These are phyloP conservation scores for Linum usitatissimum DNA, from an alignment of 345 rosid species.

Conservation along the genomic window DNA sequence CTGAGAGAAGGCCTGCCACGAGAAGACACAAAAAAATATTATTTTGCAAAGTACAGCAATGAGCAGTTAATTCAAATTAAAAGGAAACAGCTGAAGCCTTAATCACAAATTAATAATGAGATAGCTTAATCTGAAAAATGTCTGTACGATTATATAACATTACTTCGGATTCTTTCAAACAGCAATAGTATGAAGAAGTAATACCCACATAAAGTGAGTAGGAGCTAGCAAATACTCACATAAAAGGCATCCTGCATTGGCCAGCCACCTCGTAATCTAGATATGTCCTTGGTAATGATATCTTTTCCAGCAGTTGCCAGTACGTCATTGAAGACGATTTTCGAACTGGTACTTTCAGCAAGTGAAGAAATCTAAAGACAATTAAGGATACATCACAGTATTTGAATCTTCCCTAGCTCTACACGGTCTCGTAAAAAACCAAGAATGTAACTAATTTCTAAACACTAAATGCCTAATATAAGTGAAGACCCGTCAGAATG, in stretches of 20 bases:
- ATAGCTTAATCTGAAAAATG: neutral
- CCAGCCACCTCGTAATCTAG: conserved; percentile 98
- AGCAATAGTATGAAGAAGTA: conserved; percentile 3
- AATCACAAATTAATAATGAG: neutral
- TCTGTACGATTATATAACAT: too few species aligned
- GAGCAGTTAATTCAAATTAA: neutral
- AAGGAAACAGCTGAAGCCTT: neutral
- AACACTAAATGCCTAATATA: neutral
- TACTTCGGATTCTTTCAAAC: neutral
- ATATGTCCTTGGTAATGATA: conserved; percentile 84
- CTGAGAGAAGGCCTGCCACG: conserved; percentile 68
- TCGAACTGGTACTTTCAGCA: conserved; percentile 69
- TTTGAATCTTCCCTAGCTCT: neutral
- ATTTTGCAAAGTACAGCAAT: conserved; percentile 4
- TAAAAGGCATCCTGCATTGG: conserved; percentile 92
- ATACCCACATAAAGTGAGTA: neutral
- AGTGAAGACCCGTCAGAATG: conserved; percentile 1
- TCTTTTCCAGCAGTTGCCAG: conserved; percentile 80
- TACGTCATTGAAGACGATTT: conserved; percentile 71
- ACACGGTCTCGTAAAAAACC: neutral
- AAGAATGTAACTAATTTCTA: neutral
- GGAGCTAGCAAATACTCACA: conserved; percentile 35
- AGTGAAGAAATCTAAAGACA: conserved; percentile 55
- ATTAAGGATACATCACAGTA: conserved; percentile 31
- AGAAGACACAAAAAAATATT: conserved; percentile 10